Evolutionary conservation across 2,329 filamentous ascomycete genomes (phyloP), one percentile per base, ranked within the genome.

Genomic region (Phialophora verrucosa): DNA sequence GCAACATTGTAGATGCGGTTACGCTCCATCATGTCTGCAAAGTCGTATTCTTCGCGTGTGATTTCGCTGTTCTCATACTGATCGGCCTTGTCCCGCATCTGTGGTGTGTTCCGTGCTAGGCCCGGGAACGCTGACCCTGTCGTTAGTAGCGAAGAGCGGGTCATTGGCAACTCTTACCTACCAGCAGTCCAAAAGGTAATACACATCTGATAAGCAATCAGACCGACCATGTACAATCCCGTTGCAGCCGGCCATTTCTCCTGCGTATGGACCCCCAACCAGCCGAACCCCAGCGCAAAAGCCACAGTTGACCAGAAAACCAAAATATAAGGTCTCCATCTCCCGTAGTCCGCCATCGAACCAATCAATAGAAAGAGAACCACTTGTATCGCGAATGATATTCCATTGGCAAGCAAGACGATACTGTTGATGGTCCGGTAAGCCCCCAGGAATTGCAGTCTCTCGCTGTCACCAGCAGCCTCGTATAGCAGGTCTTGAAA

Each of bases 301-400:
- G 88, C 86, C 42, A 90, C 72, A 7, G 88, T 70, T 2, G 87
- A 88, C 69, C 88, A 82, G 8, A 82, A 83, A 57, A 90, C 83
- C 8, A 91, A 78, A 62, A 90, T 86, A 74, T 85, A 87, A 11
- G 86, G 86, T 12, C 87, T 78, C 77, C 88, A 89, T 12, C 82
- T 83, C 3, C 89, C 89, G 73, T 90, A 91, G 74, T 91, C 89
- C 7, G 81, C 81, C 66, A 83, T 82, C 59, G 78, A 80, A 47
- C 82, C 82, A 27, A 83, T 76, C 0, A 81, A 65, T 7, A 83
- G 70, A 66, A 83, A 82, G 7, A 83, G 73, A 17, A 85, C 81
- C 31, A 87, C 84, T 74, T 91, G 88, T 42, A 89, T 83, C 1
- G 88, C 87, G 73, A 91, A 91, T 17, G 84, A 87, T 63, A 90